phyloP scores from a whole-genome alignment of 140 eudicot genomes.

The Erigeron philadelphicus region DNA sequence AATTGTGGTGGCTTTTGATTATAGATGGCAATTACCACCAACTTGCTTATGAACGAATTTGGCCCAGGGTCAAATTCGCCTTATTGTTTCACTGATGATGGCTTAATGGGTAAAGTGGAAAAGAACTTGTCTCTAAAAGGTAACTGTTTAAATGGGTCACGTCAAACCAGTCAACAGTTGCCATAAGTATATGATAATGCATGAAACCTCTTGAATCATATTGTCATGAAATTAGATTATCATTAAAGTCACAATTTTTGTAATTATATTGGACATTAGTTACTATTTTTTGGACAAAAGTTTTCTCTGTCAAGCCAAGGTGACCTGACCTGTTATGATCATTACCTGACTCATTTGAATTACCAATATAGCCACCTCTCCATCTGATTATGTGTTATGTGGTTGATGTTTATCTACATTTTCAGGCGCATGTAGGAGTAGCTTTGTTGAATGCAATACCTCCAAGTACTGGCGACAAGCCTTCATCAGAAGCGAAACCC shows the following conservation, averaged over 20 bases:
- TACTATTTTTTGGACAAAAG: not conserved
- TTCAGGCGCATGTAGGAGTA: slow-evolving; percentile 87
- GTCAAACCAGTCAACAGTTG: not conserved
- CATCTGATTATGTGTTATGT: not conserved
- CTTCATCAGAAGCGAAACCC: slow-evolving; percentile 40
- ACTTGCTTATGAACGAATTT: not conserved
- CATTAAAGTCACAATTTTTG: not conserved
- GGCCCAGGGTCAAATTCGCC: not conserved
- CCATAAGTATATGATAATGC: not conserved
- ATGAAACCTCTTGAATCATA: not conserved
- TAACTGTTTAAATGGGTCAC: not conserved
- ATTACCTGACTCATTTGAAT: not conserved
- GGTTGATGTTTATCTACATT: slow-evolving; percentile 9
- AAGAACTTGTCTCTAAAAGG: too few relatives aligned
- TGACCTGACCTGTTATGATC: not conserved
- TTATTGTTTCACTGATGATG: not conserved
- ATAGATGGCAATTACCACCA: not conserved
- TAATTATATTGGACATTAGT: not conserved
- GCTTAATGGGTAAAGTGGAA: too few relatives aligned
- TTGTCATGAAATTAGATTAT: not conserved
- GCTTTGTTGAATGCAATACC: slow-evolving; percentile 78
- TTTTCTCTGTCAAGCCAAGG: not conserved
- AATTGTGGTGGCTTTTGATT: slow-evolving; percentile 1
- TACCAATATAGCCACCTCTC: not conserved
- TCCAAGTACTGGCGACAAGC: slow-evolving; percentile 39